phyloP scores from a whole-genome alignment of 1,139 yeast genomes.

The Geotrichum aggregatum region DNA sequence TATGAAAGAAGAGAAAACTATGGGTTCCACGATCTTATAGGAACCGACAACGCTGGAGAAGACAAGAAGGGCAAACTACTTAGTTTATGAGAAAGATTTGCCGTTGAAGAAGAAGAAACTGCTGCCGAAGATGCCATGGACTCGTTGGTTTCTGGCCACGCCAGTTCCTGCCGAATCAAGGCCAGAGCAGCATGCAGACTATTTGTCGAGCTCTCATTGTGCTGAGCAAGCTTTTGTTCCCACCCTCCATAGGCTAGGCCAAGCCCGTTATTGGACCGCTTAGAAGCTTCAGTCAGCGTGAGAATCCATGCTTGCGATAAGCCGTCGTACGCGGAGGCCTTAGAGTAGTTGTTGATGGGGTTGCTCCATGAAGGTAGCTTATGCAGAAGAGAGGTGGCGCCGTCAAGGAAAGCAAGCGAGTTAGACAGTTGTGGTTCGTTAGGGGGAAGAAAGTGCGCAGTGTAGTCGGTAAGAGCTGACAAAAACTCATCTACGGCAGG shows the following conservation, averaged over 20 bases:
- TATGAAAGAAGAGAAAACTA: background rate
- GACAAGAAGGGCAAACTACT: background rate
- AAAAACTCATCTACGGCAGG: conserved; percentile 71
- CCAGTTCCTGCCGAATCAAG: conserved; percentile 28
- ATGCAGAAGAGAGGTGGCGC: conserved; percentile 60
- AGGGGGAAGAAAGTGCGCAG: conserved; percentile 76
- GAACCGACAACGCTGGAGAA: background rate
- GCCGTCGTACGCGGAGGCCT: conserved; percentile 72
- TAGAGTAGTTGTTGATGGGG: conserved; percentile 68
- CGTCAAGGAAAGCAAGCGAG: conserved; percentile 64
- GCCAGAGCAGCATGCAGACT: conserved; percentile 26
- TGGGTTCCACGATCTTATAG: conserved; percentile 4
- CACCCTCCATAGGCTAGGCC: conserved; percentile 50
- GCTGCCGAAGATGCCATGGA: background rate
- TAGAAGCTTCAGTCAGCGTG: conserved; percentile 47
- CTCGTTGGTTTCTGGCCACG: background rate
- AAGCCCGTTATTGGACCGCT: conserved; percentile 32
- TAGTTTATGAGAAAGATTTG: background rate
- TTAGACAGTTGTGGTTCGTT: conserved; percentile 54
- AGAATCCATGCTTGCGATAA: conserved; percentile 72
- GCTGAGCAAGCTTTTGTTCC: conserved; percentile 53
- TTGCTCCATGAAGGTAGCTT: conserved; percentile 70
- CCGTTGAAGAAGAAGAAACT: background rate
- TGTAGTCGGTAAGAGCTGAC: conserved; percentile 72
- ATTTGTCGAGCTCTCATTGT: conserved; percentile 55